Evolutionary conservation across 2,329 filamentous ascomycete genomes (phyloP).

Genomic region (Hymenoscyphus salicellus): DNA sequence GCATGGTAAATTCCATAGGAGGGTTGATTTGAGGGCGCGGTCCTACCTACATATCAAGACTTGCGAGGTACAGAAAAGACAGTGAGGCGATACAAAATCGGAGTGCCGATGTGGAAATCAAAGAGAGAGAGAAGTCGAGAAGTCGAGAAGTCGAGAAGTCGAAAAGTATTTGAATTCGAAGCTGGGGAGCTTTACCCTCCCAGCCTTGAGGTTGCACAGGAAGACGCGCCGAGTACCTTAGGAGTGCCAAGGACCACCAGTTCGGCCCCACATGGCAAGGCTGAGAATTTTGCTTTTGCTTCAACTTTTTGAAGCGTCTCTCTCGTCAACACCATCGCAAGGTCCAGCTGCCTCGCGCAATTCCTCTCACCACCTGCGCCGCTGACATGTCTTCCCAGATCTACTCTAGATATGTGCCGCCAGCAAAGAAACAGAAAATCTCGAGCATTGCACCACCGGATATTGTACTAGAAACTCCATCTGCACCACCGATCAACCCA

Average conservation of each 20-base stretch:
- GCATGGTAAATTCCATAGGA: background rate
- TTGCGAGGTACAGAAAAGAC: background rate
- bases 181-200: background rate
- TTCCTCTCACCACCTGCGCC: background rate
- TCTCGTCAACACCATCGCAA: background rate
- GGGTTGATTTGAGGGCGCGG: background rate
- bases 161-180: background rate
- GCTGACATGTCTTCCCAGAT: slow-evolving; percentile 27
- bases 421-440: slow-evolving; percentile 26
- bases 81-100: background rate
- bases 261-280: slow-evolving; percentile 1
- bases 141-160: background rate
- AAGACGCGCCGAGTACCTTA: background rate
- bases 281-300: background rate
- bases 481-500: background rate
- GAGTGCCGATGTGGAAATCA: background rate
- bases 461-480: background rate
- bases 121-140: background rate
- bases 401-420: slow-evolving; percentile 34
- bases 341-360: background rate
- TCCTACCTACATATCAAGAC: background rate
- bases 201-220: too few species aligned
- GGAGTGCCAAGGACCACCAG: background rate
- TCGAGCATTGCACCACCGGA: background rate
- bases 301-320: background rate